A percentile compares a stretch with the other conserved stretches of the same genome.
These are phyloP conservation scores for Juglanconis sp. DNA, from an alignment of 2,329 filamentous ascomycete species.

Conservation along the genomic window DNA sequence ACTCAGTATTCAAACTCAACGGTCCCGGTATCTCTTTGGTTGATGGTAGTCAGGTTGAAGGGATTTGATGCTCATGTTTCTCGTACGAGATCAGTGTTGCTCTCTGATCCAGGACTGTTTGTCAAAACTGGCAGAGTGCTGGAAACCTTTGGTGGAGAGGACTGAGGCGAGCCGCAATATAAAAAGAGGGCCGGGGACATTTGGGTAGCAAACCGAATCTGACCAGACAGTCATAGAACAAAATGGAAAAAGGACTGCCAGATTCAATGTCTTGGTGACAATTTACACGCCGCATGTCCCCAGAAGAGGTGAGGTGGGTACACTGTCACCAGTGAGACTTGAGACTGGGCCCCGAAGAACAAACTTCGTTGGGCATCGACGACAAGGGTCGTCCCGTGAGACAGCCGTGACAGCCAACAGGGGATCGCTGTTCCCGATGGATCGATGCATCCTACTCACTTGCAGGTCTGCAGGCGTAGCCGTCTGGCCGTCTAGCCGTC, in stretches of 20 bases:
- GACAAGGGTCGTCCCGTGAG: neutral
- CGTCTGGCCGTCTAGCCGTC: neutral
- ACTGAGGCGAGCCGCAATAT: conserved; percentile 16
- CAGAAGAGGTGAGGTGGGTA: conserved; percentile 5
- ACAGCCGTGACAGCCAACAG: conserved; percentile 14
- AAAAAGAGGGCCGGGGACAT: conserved; percentile 1
- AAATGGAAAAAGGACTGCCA: neutral
- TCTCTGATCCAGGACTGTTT: neutral
- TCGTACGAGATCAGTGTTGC: neutral
- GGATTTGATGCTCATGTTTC: conserved; percentile 17
- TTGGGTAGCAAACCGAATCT: neutral
- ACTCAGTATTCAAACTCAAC: neutral
- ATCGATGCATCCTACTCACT: conserved; percentile 1
- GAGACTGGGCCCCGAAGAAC: conserved; percentile 7
- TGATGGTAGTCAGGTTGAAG: conserved; percentile 9
- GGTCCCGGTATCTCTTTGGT: conserved; percentile 14
- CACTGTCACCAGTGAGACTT: neutral
- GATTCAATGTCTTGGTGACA: neutral
- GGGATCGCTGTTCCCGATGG: conserved; percentile 15
- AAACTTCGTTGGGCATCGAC: conserved; percentile 18
- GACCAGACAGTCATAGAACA: neutral
- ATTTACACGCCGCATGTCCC: neutral
- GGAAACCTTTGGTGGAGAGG: neutral
- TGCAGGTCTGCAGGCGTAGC: neutral
- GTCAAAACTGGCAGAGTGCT: neutral